Evolutionary conservation across 257 asterid species (phyloP), one percentile per base, ranked within the genome.

Genomic region (Marsdenia floribunda): DNA sequence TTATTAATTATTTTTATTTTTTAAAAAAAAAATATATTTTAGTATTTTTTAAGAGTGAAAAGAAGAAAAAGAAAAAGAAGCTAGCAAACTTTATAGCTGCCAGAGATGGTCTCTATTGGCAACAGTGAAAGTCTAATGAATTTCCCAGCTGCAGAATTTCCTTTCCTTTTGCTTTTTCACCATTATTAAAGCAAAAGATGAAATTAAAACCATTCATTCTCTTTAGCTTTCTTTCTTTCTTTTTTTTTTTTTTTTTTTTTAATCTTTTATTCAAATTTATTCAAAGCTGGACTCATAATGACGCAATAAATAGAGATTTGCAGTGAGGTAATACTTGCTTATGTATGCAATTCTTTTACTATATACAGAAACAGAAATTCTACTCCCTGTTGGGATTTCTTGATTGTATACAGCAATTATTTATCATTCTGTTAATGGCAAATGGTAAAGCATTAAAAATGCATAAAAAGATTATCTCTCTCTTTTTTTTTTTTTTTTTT

Each of bases 81-180:
- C 42, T 38, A 5, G 42, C 42, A 38, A 38, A 37, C 50, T 46
- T 46, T 46, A 13, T 13, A 16, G 5, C 3, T 50, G 19, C 0
- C 19, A 50, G 19, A 12, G 3, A 14, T 13, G 57, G 57, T 49
- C 6, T 42, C 19, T 49, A 44, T 44, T 44, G 49, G 49, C 50
- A 64, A 74, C 64, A 65, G 66, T 35, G 66, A 65, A 75, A 63
- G 61, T 35, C 22, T 3, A 22, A 19, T 50, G 52, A 65, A 64
- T 52, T 64, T 35, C 15, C 21, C 1, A 6, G 8, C 7, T 5
- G 52, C 6, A 50, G 21, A 74, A 47, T 24, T 37, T 75, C 24
- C 35, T n/a, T 64, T 75, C 47, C 73, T 75, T 66, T 66, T 75
- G 73, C 78, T 75, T 75, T 75, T 37, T 44, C 49, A 44, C 10